Conservation (phyloP, 176 grass and related monocot species). For the Triticum urartu region DNA sequence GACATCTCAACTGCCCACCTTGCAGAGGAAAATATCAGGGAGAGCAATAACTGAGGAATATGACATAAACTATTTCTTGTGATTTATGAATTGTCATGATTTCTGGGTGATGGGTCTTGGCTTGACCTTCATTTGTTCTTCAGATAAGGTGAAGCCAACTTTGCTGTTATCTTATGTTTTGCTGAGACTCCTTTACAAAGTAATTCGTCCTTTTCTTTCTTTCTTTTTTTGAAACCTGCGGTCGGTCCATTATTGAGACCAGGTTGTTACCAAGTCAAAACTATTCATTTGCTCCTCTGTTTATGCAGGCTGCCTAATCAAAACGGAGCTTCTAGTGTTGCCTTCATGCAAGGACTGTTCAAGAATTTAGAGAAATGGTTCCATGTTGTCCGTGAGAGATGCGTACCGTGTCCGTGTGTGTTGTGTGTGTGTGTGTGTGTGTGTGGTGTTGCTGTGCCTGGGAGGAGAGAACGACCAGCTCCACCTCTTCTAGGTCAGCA, state of each 20-base stretch:
- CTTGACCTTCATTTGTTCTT: neutral
- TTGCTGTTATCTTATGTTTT: neutral
- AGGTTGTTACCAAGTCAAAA: neutral
- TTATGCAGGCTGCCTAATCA: neutral
- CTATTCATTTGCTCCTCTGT: neutral
- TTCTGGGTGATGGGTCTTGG: constrained; percentile 1
- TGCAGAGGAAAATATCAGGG: constrained; percentile 45
- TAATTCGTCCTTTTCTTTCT: neutral
- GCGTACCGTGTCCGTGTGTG: too few relatives aligned
- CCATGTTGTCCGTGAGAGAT: neutral
- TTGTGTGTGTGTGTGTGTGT: too few relatives aligned
- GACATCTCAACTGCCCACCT: neutral
- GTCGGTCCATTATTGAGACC: neutral
- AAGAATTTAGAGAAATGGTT: neutral
- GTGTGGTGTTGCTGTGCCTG: too few relatives aligned
- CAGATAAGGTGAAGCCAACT: constrained; percentile 4
- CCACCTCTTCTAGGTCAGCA: too few relatives aligned
- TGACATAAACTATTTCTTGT: constrained; percentile 18
- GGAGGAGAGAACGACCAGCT: too few relatives aligned
- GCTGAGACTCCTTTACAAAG: neutral
- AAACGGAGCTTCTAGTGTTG: neutral
- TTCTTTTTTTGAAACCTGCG: neutral
- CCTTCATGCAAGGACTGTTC: neutral
- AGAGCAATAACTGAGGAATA: constrained; percentile 35
- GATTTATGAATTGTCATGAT: constrained; percentile 6